phyloP scores from a whole-genome alignment of 768 basidiomycete species.

The Tulasnella sp. region DNA sequence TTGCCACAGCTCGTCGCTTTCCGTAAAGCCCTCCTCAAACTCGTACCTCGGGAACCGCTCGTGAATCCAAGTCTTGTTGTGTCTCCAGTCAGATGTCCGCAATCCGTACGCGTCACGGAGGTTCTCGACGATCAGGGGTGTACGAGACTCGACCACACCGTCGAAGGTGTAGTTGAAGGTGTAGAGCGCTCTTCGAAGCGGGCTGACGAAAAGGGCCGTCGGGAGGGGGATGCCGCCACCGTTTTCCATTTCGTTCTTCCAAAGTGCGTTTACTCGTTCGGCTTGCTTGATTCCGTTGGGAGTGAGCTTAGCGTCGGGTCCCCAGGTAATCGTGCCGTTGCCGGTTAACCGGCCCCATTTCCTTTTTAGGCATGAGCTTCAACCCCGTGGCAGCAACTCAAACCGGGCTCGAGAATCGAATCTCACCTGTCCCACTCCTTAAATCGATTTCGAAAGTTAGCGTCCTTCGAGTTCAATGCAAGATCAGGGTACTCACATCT shows the following conservation, averaged over 20 bases:
- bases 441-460: neutral
- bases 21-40: constrained; percentile 47
- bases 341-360: constrained; percentile 28
- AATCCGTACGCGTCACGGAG: constrained; percentile 54
- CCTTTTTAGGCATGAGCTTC: neutral
- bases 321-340: constrained; percentile 59
- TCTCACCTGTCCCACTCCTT: constrained; percentile 51
- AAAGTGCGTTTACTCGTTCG: constrained; percentile 30
- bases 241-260: constrained; percentile 35
- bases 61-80: constrained; percentile 37
- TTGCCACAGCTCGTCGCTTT: constrained; percentile 55
- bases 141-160: constrained; percentile 18
- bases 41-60: constrained; percentile 38
- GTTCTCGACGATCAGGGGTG: constrained; percentile 45
- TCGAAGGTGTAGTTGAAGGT: constrained; percentile 46
- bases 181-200: constrained; percentile 47
- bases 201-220: constrained; percentile 46
- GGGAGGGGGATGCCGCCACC: constrained; percentile 37
- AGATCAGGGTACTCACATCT: constrained; percentile 22
- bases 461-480: neutral
- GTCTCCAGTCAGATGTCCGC: constrained; percentile 61
- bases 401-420: no score
- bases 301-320: constrained; percentile 40
- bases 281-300: constrained; percentile 47
- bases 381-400: no score